Evolutionary conservation across 257 asterid genomes (phyloP).

Genomic region (Scutellaria galericulata): DNA sequence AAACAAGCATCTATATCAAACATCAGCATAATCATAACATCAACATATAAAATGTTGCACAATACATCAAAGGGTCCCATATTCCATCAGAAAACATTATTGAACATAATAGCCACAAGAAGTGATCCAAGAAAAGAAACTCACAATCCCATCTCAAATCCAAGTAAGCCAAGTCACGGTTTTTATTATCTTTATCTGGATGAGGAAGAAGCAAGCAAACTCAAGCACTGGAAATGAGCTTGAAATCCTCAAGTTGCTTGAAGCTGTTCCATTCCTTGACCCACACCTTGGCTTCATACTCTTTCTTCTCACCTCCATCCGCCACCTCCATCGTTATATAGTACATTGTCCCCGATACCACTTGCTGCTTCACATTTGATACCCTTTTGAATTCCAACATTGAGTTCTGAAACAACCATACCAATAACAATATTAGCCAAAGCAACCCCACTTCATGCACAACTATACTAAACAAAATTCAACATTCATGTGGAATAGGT

Average conservation of each 20-base stretch:
- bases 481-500: neutral
- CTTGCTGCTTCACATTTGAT: conserved; percentile 76
- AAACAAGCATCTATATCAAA: neutral
- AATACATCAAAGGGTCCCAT: neutral
- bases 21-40: neutral
- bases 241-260: conserved; percentile 85
- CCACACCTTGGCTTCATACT: conserved; percentile 92
- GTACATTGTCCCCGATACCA: conserved; percentile 78
- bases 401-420: conserved; percentile 54
- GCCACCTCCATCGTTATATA: conserved; percentile 72
- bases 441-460: neutral
- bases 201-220: conserved; percentile 7
- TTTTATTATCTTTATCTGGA: conserved; percentile 23
- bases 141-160: conserved; percentile 23
- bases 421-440: neutral
- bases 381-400: conserved; percentile 75
- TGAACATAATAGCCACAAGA: conserved; percentile 24
- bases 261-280: conserved; percentile 85
- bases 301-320: conserved; percentile 67
- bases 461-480: neutral
- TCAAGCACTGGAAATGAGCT: conserved; percentile 63
- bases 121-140: conserved; percentile 4
- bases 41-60: too few relatives aligned
- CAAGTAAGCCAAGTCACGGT: neutral
- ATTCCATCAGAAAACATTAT: conserved; percentile 18